A percentile compares a stretch with the other conserved stretches of the same genome.
phyloP scores from a whole-genome alignment of 2,329 filamentous ascomycete genomes.

The Fusarium oxysporum region DNA sequence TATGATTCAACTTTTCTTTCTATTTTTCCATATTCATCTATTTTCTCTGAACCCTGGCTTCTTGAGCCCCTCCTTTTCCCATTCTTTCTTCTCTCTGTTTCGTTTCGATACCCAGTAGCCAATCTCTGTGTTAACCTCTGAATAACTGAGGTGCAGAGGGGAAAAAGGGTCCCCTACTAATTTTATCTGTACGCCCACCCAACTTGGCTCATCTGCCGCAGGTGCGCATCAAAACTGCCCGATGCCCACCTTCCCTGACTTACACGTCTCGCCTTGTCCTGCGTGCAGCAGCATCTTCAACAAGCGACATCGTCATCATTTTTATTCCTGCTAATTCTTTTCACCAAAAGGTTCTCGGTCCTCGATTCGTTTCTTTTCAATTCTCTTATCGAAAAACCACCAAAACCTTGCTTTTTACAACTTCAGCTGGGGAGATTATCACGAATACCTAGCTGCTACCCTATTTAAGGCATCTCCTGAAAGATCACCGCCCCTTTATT shows the following conservation, averaged over 20 bases:
- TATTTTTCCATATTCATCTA: constrained; percentile 23
- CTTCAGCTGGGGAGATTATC: constrained; percentile 32
- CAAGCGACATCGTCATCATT: constrained; percentile 12
- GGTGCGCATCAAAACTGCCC: constrained; percentile 36
- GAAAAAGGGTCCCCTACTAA: constrained; percentile 38
- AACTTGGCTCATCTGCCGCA: constrained; percentile 30
- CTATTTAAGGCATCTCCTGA: constrained; percentile 7
- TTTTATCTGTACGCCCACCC: constrained; percentile 37
- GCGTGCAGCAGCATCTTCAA: constrained; percentile 19
- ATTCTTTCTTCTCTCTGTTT: constrained; percentile 20
- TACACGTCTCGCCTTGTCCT: constrained; percentile 33
- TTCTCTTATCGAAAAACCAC: constrained; percentile 10
- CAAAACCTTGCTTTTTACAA: constrained; percentile 25
- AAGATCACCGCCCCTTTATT: constrained; percentile 37
- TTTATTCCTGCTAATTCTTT: constrained; percentile 11
- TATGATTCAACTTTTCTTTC: constrained; percentile 30
- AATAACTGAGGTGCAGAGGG: constrained; percentile 28
- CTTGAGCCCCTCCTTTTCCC: constrained; percentile 18
- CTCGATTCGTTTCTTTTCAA: neutral
- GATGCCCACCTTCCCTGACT: constrained; percentile 41
- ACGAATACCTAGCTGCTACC: constrained; percentile 1
- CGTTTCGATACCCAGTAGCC: constrained; percentile 35
- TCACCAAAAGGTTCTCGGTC: constrained; percentile 1
- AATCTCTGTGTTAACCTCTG: constrained; percentile 10
- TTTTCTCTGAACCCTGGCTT: constrained; percentile 25